Evolutionary conservation across 73 alveolate species (phyloP), one percentile per base, ranked within the genome.

Genomic region (Tetrahymena borealis): DNA sequence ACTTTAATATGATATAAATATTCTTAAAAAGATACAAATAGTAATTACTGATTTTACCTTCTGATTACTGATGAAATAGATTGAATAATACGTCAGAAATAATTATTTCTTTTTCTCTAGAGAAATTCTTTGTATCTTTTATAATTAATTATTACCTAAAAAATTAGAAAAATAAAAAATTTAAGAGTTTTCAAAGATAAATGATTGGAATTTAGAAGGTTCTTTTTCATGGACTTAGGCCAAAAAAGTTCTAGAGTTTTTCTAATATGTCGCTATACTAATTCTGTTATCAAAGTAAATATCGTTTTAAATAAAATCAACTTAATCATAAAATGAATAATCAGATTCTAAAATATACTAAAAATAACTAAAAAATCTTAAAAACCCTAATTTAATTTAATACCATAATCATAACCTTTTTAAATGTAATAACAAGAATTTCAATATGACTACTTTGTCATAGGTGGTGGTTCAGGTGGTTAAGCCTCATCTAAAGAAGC

Each of bases 381-480:
- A 10, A 60, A 13, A 10, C 16, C 7, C 28, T 13, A 43, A 43
- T 60, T 60, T 60, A 60, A 60, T 24, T 15, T 24, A 60, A 60
- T 16, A 60, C 35, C 7, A 60, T 42, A 5, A 12, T 12, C 28
- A 12, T 42, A 42, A 60, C n/a, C 7, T 60, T 42, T 40, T 42
- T 60, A 60, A 60, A 9, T 9, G 24, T 42, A 42, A 42, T 11
- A 42, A 60, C 28, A 60, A 41, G 95, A 93, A 85, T 91, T 95
- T 91, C 96, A 98, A 90, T 98, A 91, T 91, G 99, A 98, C 94
- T 91, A 96, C 32, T 97, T 97, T 94, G 99, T 98, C 79, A 94
- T 98, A 33, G 99, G 99, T 16, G 99, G 99, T 11, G 99, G 99
- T 36, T 97, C 99, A 4, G 99, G 99, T 38, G 99, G 99, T 39